Percentiles rank a stretch among this genome's conserved stretches.
These are phyloP conservation scores for Colletotrichum sojae DNA, from an alignment of 2,329 filamentous ascomycete species.

Conservation along the genomic window DNA sequence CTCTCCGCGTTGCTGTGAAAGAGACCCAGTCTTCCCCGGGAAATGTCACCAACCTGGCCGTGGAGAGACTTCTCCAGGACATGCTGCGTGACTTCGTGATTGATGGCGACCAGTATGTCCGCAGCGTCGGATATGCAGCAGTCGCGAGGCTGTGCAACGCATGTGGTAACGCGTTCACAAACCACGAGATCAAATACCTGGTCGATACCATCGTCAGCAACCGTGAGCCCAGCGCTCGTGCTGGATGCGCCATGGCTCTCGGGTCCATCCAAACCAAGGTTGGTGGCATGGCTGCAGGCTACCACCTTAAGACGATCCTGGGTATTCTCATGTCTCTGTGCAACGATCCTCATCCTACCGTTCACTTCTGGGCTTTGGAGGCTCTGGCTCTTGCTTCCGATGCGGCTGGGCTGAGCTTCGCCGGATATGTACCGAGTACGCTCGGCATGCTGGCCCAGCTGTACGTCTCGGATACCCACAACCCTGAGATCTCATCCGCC, in stretches of 20 bases:
- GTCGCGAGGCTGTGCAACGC: constrained; percentile 86
- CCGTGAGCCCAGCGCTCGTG: constrained; percentile 91
- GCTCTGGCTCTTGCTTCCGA: constrained; percentile 89
- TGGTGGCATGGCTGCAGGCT: constrained; percentile 96
- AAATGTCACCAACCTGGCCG: constrained; percentile 79
- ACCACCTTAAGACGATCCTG: constrained; percentile 97
- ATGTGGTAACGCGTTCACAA: constrained; percentile 91
- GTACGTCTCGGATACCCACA: constrained; percentile 92
- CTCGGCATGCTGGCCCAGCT: constrained; percentile 95
- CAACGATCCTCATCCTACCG: constrained; percentile 93
- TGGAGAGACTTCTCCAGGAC: constrained; percentile 89
- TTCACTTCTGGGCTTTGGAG: constrained; percentile 97
- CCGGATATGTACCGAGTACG: constrained; percentile 89
- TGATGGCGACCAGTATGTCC: constrained; percentile 87
- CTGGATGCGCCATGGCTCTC: constrained; percentile 93
- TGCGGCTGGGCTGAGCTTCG: constrained; percentile 92
- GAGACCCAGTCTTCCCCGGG: constrained; percentile 82
- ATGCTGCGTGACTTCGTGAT: constrained; percentile 80
- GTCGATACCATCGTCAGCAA: constrained; percentile 96
- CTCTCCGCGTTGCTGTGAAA: constrained; percentile 86
- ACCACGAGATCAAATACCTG: constrained; percentile 88
- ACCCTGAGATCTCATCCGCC: constrained; percentile 83
- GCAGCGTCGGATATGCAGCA: constrained; percentile 87
- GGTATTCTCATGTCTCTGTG: constrained; percentile 98
- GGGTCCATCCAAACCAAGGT: constrained; percentile 96